Conservation (phyloP, 129 eudicot genomes). For the Apium graveolens region DNA sequence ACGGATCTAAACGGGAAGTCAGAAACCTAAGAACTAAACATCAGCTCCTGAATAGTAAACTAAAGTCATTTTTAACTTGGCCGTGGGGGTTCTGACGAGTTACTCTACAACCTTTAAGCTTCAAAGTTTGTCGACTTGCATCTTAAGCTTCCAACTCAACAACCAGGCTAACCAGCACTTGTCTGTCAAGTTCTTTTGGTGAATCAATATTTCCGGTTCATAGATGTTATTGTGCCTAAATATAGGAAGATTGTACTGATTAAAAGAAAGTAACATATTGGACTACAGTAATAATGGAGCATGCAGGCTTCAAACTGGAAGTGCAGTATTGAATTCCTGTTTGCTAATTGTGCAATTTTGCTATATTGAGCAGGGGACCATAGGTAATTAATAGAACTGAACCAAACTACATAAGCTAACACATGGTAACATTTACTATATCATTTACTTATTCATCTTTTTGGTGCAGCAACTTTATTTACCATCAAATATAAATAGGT, state of each 20-base stretch:
- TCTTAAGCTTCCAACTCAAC: background rate
- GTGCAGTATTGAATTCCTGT: background rate
- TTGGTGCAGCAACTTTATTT: background rate
- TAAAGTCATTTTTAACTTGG: background rate
- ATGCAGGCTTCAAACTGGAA: background rate
- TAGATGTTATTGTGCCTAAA: background rate
- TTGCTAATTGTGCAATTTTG: background rate
- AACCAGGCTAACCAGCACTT: background rate
- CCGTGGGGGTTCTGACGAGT: background rate
- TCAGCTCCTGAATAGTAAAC: background rate
- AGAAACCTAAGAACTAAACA: background rate
- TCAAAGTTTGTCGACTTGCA: background rate
- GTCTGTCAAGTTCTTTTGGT: background rate
- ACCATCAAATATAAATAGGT: background rate
- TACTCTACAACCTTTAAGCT: background rate
- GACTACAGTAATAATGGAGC: background rate
- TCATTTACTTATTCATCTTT: background rate
- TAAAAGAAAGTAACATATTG: background rate
- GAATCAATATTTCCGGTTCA: conserved; percentile 1
- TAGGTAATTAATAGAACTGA: background rate
- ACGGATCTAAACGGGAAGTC: background rate
- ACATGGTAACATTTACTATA: background rate
- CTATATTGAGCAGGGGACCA: background rate
- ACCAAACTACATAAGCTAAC: background rate
- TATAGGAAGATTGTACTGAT: background rate